Base-by-base conservation (phyloP, 2,329 filamentous ascomycete species). In the Boeremia exigua region DNA sequence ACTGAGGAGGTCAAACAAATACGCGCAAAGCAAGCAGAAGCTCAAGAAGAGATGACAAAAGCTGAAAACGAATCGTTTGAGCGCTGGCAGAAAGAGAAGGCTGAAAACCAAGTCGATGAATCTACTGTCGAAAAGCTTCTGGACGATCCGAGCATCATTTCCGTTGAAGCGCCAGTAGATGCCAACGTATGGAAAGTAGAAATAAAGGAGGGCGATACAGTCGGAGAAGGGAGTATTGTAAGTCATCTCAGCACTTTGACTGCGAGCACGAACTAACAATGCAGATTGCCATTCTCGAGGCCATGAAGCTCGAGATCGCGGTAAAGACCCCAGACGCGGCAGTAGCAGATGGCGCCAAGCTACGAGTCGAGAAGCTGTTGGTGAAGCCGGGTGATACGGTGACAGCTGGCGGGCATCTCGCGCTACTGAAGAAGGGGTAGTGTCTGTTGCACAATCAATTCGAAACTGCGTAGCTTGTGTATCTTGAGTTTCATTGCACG, bases 101-200 rank as follows among this genome's bases (percentile, higher is more conserved):
- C 70, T 8, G 76, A 75, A 63, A 75, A 66, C 23, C 75, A 76
- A 58, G 69, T 83, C 2, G 80, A 82, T 37, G 75, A 80, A 60
- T 75, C 81, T 51, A 78, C 77, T 2, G 74, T 85, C 17, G 81
- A 83, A 42, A 73, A 72, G 27, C 64, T 85, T 57, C 61, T 84
- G 12, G 73, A 81, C 56, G 79, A 80, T 60, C 69, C 74, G 2
- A 60, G 60, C 4, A 75, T 80, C 15, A 62, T 63, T 6, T 60
- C 71, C 6, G 69, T 80, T 11, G 77, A 79, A 48, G 76, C 77
- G 1, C 77, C 77, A 1, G 75, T 79, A 1, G 78, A 79, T 63
- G 78, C 78, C 1, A 80, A 80, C 59, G 76, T 80, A 4, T 80
- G 78, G 78, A 79, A 79, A 55, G 71, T 80, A 3, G 68, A 75